Base-by-base conservation (phyloP, 352 stramenopile genomes). In the Elongisporangium prolatum region DNA sequence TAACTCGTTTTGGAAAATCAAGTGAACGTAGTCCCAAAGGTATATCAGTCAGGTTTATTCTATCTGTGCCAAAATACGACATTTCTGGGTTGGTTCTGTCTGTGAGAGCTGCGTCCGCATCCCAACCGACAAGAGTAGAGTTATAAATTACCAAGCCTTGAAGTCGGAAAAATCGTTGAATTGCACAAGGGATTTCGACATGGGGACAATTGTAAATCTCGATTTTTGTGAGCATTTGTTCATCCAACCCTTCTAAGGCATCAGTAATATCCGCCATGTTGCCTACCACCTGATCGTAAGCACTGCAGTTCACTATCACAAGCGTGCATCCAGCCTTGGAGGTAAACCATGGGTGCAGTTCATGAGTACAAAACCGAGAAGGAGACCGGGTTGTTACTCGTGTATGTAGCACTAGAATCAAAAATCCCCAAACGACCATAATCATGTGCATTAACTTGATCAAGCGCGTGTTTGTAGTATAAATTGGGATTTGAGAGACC, bases 301-400 rank as follows among this genome's bases (percentile, higher is more conserved):
- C 16, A n/a, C 61, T 21, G 22, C 74, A 84, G 20, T 73, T 62
- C 3, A 80, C 61, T 17, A 67, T 50, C 17, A 88, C 37, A 18
- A 80, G 69, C 9, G 65, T 71, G 21, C 77, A 88, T 2, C 65
- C 64, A 4, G 71, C 56, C 10, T 70, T 57, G 10, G 52, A 44
- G 0, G 59, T 64, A n/a, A 57, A 59, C 73, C 77, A 88, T 1
- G 77, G 69, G 8, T 64, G 65, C 0, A 76, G 53, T 48, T 79
- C 71, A 49, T 81, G 61, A 1, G 34, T 56, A 14, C 70, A 82
- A 24, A 74, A 48, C 3, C 24, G 10, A 0, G 69, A 48, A 1
- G 63, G 28, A 1, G 60, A 0, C 10, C 67, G 61, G 0, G 22
- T 54, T 11, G 51, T 40, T n/a, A 55, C 63, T 14, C 67, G 52